A percentile compares a stretch with the other conserved stretches of the same genome.
Conservation (phyloP, 2,329 filamentous ascomycete species). For the Capronia americana region DNA sequence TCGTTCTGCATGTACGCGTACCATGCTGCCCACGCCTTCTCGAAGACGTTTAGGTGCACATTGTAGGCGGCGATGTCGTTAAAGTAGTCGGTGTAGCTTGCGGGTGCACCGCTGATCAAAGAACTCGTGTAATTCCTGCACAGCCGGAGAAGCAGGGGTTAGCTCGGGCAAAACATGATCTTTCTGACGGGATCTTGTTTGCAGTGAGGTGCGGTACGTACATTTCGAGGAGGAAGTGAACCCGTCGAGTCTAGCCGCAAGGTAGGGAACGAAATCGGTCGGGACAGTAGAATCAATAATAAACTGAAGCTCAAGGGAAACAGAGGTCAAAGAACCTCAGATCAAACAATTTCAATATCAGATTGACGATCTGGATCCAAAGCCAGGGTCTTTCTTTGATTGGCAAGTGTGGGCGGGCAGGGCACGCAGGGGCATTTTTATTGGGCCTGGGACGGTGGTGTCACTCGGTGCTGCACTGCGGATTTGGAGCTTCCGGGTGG, state of each 20-base stretch:
- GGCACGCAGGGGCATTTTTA: slow-evolving; percentile 24
- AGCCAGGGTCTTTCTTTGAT: slow-evolving; percentile 23
- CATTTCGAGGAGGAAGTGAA: slow-evolving; percentile 24
- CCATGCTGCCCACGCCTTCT: slow-evolving; percentile 94
- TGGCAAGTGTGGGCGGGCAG: slow-evolving; percentile 18
- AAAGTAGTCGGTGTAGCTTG: slow-evolving; percentile 71
- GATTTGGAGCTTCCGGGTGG: slow-evolving; percentile 21
- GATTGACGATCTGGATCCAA: slow-evolving; percentile 5
- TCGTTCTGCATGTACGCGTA: slow-evolving; percentile 99
- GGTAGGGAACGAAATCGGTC: background rate
- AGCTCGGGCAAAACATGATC: background rate
- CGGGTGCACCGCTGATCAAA: slow-evolving; percentile 49
- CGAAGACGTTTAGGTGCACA: slow-evolving; percentile 82
- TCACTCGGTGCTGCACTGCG: slow-evolving; percentile 32
- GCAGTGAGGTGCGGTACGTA: slow-evolving; percentile 7
- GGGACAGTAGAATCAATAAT: background rate
- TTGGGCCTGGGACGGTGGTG: slow-evolving; percentile 31
- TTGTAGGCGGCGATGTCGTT: slow-evolving; percentile 73
- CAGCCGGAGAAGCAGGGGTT: slow-evolving; percentile 2
- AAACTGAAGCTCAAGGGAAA: background rate
- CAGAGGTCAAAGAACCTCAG: background rate
- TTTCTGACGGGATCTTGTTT: slow-evolving; percentile 4
- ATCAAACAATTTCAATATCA: slow-evolving; percentile 21
- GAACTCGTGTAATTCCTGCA: slow-evolving; percentile 52
- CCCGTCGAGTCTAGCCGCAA: background rate